Base-by-base conservation (phyloP, 2,329 filamentous ascomycete species). In the Trichoderma citrinoviride region DNA sequence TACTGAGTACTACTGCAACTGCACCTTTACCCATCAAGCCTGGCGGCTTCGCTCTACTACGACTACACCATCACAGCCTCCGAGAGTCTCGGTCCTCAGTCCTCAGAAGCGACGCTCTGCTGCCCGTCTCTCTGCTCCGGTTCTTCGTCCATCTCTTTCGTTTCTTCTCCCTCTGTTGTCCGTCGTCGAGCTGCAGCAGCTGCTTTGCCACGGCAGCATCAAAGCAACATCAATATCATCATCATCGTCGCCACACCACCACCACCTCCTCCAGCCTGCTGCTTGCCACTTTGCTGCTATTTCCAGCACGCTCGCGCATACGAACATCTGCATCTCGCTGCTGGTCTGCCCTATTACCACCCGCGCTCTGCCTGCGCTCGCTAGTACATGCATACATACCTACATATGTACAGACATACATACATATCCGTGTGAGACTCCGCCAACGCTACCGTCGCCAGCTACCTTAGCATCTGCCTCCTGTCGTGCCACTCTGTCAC, bases 401-500 rank as follows among this genome's bases (percentile, higher is more conserved):
- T 37, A 37, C 29, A 33, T 37, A 12, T 12, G 14, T 12, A 12
- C 33, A 37, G 7, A 37, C 33, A 3, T 37, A 37, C 33, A 37
- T 37, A 37, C 33, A 33, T 33, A 33, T 1, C 33, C 33, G 50
- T 47, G 50, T 47, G 61, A 63, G 61, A 56, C 61, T 56, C 61
- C 61, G 52, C 61, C 52, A 52, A 49, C 60, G 29, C 43, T 63
- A 63, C 61, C 33, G 27, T 56, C 60, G 19, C 57, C 46, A 50
- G 40, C 44, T 29, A 52, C 33, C 47, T 7, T 10, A n/a, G n/a
- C n/a, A 14, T 12, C 33, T 37, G 33, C 33, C 10, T 37, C 10
- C 57, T 61, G 64, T 65, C 50, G 64, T 65, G 64, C 64, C 58
- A 62, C 58, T 54, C 58, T 52, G 25, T 62, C 64, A 37, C 57